Evolutionary conservation across 768 basidiomycete genomes (phyloP).

Genomic region (Chlorophyllum brunneum): DNA sequence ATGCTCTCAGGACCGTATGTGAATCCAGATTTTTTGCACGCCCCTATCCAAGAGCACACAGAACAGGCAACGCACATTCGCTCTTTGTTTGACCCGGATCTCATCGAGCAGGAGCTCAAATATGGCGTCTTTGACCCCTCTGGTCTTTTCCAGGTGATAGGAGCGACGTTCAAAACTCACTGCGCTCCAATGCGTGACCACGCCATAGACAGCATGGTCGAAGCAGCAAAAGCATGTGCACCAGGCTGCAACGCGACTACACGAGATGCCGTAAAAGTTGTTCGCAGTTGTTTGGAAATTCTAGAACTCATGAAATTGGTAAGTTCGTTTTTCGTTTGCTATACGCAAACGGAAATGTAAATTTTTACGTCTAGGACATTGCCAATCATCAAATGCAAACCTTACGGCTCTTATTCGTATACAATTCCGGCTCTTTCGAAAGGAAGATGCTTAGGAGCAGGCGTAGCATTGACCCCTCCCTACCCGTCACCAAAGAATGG

Average conservation of each 20-base stretch:
- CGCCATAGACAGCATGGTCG: slow-evolving; percentile 80
- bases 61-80: slow-evolving; percentile 64
- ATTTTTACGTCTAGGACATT: slow-evolving; percentile 64
- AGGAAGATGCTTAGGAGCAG: slow-evolving; percentile 69
- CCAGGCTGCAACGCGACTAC: slow-evolving; percentile 52
- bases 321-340: slow-evolving; percentile 30
- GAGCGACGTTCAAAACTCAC: slow-evolving; percentile 79
- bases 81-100: slow-evolving; percentile 74
- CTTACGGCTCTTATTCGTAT: slow-evolving; percentile 85
- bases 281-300: slow-evolving; percentile 84
- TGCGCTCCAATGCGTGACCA: slow-evolving; percentile 92
- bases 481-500: slow-evolving; percentile 63
- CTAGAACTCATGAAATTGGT: slow-evolving; percentile 95
- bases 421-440: slow-evolving; percentile 77
- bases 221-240: slow-evolving; percentile 55
- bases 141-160: slow-evolving; percentile 74
- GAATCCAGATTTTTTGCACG: slow-evolving; percentile 53
- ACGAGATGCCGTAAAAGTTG: slow-evolving; percentile 65
- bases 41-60: slow-evolving; percentile 59
- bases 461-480: slow-evolving; percentile 39
- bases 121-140: slow-evolving; percentile 77
- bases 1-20: slow-evolving; percentile 56
- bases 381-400: slow-evolving; percentile 94
- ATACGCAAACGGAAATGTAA: slow-evolving; percentile 11
- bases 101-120: slow-evolving; percentile 79